Evolutionary conservation across 2,329 filamentous ascomycete species (phyloP).

Genomic region (Alternaria incomplexa): DNA sequence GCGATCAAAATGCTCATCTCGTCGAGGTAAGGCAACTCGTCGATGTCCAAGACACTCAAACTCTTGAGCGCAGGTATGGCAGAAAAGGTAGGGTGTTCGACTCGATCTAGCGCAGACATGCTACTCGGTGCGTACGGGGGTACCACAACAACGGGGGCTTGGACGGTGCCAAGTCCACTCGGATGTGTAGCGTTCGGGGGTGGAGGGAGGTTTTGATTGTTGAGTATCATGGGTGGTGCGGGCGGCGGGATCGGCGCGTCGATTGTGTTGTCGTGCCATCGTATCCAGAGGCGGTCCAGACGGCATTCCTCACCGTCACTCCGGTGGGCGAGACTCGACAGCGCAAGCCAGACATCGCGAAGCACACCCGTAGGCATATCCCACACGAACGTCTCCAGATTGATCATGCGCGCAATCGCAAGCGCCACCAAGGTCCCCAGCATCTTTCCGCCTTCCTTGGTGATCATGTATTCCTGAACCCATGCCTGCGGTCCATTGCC

Average conservation of each 20-base stretch:
- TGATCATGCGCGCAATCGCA: slow-evolving; percentile 80
- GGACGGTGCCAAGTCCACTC: slow-evolving; percentile 41
- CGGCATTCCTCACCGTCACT: slow-evolving; percentile 67
- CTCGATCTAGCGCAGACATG: slow-evolving; percentile 54
- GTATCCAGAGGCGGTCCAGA: slow-evolving; percentile 76
- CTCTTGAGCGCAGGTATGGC: slow-evolving; percentile 76
- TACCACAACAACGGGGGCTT: slow-evolving; percentile 40
- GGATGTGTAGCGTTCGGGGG: slow-evolving; percentile 47
- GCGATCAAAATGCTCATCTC: slow-evolving; percentile 81
- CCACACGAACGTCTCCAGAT: slow-evolving; percentile 83
- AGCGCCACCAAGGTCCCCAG: slow-evolving; percentile 81
- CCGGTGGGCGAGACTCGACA: slow-evolving; percentile 72
- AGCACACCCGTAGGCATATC: slow-evolving; percentile 88
- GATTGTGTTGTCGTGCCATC: slow-evolving; percentile 78
- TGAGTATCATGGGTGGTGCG: slow-evolving; percentile 47
- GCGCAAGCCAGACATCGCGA: slow-evolving; percentile 79
- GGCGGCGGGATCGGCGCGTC: slow-evolving; percentile 47
- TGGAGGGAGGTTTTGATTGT: slow-evolving; percentile 46
- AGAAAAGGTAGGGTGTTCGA: slow-evolving; percentile 82
- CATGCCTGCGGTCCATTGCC: slow-evolving; percentile 81
- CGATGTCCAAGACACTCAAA: slow-evolving; percentile 78
- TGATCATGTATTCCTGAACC: slow-evolving; percentile 82
- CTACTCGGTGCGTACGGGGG: slow-evolving; percentile 35
- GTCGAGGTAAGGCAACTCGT: slow-evolving; percentile 81
- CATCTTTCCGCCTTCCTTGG: slow-evolving; percentile 86